Base-by-base conservation (phyloP, 805 yeast species). In the Nakazawaea ishiwadae region DNA sequence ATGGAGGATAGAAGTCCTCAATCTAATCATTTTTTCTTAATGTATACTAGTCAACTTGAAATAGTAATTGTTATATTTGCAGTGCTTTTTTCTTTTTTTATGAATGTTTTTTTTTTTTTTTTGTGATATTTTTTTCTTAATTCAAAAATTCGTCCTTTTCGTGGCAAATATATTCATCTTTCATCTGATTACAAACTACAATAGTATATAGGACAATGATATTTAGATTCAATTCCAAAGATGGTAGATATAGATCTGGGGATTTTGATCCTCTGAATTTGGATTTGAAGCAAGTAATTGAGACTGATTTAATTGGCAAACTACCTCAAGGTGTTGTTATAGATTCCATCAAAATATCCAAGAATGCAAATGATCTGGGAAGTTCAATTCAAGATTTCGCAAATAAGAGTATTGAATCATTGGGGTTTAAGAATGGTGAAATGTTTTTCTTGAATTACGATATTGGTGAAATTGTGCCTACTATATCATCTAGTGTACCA, bases 171-270 rank as follows among this genome's bases (percentile, higher is more conserved):
- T 14, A 5, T 32, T 12, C 16, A 15, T 24, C 26, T 7, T 5
- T 16, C 9, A 5, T 30, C 16, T 7, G 5, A 11, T 15, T 23
- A 23, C 7, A 10, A 23, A 23, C 7, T 23, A 23, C 26, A 23
- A 7, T 10, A 23, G 26, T 28, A n/a, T n/a, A n/a, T n/a, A n/a
- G 3, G 10, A 23, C 21, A 10, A 20, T 39, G 88, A 75, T 90
- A 50, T 64, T 84, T 17, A 69, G 99, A 54, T 87, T 93, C 62
- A 74, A 96, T 54, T 71, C 93, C 21, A 86, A 77, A 53, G 84
- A 85, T 50, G 98, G 98, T 7, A 82, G 79, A 75, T 78, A 77
- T 56, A 73, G 98, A 41, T 72, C 85, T 27, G 57, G 65, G 19
- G 77, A 75, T 21, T 37, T 42, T 23, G 77, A 76, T 19, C 61